Evolutionary conservation across 1,284 basidiomycete genomes (phyloP), one percentile per base, ranked within the genome.

Genomic region (Papiliotrema nemorosa): DNA sequence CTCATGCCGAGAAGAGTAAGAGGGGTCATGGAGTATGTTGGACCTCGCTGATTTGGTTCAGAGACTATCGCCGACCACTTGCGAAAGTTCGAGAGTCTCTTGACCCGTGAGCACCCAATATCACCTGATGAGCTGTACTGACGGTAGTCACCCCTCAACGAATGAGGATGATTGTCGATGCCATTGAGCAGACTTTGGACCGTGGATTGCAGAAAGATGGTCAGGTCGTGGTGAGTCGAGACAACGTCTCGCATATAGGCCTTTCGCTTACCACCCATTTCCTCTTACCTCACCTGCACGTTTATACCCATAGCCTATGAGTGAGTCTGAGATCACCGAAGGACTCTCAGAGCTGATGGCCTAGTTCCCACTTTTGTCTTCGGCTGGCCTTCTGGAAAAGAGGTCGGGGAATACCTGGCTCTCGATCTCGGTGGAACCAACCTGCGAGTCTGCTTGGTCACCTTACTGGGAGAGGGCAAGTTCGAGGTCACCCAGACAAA

Each of bases 401-500:
- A 99, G 77, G 79, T 78, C 13, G 96, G 96, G 37, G 87, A 94
- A 48, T 97, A 81, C 74, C 84, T 98, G 46, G 91, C 96, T 2
- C 78, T 99, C 45, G 96, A 98, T 76, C 85, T 98, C 44, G 94
- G 93, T 57, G 92, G 92, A 44, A 98, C 96, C 42, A 98, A 99
- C 72, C 81, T 99, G 33, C 90, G 94, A 48, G 94, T 97, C 47
- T 99, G 94, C 76, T 87, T 97, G 53, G 94, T 99, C 49, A 88
- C 86, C 20, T 80, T 98, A 14, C 84, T 88, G 63, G 94, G 94
- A 22, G 80, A 84, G 7, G 92, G 94, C 56, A 91, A 94, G 78
- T 98, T 97, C 73, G 92, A 97, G 76, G 88, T 98, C 66, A 94
- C 91, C 0, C 94, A 98, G 70, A 88, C 91, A 47, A 98, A 98